Evolutionary conservation across 805 yeast species (phyloP), one percentile per base, ranked within the genome.

Genomic region (Metschnikowia rubicola): DNA sequence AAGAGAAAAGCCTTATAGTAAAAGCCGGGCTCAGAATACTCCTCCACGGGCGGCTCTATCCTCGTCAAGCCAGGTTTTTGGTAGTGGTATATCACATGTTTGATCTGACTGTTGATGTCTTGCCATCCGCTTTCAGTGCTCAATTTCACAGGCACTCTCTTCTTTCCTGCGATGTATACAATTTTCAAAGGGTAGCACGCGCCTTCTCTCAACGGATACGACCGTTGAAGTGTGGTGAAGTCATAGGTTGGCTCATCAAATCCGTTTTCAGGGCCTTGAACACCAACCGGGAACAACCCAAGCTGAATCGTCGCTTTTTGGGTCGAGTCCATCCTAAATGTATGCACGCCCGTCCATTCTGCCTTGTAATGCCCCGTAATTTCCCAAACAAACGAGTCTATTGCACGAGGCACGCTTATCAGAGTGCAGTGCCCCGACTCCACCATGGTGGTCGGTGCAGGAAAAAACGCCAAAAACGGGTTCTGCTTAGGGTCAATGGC

Each of bases 321-420:
- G 28, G 37, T 21, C 30, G 9, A 15, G 12, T 32, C 37, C 9
- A 39, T 33, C 11, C 37, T 10, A 21, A 39, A 31, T 8, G 19
- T 17, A 12, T 39, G 19, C 35, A 10, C 12, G 10, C 43, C 43
- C 3, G 37, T 39, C 10, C n/a, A 21, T 13, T 7, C 21, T 30
- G 43, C 31, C 30, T 31, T n/a, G 29, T 12, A 39, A 15, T 12
- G 26, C n/a, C 43, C 43, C 11, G 28, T 32, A 15, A 31, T 3
- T 32, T 39, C 36, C 43, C 43, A 39, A 17, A 39, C 43, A 33
- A 32, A 39, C 7, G 37, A 32, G 28, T 39, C 43, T 19, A 39
- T 31, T 12, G 39, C 21, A n/a, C 7, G 29, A 10, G 32, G 35
- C 8, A 29, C 39, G 26, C 26, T 21, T 21, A 21, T 21, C 26